Percentiles rank a stretch among this genome's conserved stretches.
Evolutionary conservation across 1,139 yeast species (phyloP).

Genomic region (Suhomyces anneliseae): DNA sequence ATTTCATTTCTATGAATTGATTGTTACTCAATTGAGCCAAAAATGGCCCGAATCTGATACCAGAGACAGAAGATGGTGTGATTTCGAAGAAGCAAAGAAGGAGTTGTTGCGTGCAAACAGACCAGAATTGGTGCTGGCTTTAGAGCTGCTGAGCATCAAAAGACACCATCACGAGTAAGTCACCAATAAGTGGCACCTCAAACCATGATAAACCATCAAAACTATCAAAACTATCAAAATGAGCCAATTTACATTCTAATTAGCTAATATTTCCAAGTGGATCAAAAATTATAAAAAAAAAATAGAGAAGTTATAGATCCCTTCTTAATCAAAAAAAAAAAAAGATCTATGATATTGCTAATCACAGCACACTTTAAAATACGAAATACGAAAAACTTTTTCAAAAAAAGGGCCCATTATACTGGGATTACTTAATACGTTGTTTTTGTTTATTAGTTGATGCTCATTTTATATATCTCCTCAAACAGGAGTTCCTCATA

Average conservation of each 20-base stretch:
- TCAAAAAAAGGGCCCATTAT: too few relatives aligned
- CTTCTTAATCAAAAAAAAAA: too few relatives aligned
- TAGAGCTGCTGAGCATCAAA: slow-evolving; percentile 51
- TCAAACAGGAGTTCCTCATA: too few relatives aligned
- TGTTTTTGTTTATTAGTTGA: too few relatives aligned
- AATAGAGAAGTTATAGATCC: too few relatives aligned
- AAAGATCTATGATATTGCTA: too few relatives aligned
- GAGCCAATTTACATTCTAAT: background rate
- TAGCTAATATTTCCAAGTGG: too few relatives aligned
- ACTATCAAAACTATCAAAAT: background rate
- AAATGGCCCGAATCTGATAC: slow-evolving; percentile 72
- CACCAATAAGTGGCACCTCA: background rate
- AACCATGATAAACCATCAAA: background rate
- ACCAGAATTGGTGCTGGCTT: slow-evolving; percentile 67
- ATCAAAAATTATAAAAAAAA: too few relatives aligned
- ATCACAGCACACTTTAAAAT: too few relatives aligned
- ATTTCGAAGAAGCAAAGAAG: slow-evolving; percentile 67
- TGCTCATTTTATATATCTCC: too few relatives aligned
- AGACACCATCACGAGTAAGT: slow-evolving; percentile 26
- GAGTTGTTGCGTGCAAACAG: slow-evolving; percentile 62
- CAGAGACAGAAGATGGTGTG: slow-evolving; percentile 74
- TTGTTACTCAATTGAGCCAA: slow-evolving; percentile 52
- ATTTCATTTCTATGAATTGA: slow-evolving; percentile 82
- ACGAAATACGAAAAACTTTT: too few relatives aligned
- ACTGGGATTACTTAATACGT: too few relatives aligned